A percentile compares a stretch with the other conserved stretches of the same genome.
These are phyloP conservation scores for Populus euphratica DNA, from an alignment of 345 rosid species.

Conservation along the genomic window DNA sequence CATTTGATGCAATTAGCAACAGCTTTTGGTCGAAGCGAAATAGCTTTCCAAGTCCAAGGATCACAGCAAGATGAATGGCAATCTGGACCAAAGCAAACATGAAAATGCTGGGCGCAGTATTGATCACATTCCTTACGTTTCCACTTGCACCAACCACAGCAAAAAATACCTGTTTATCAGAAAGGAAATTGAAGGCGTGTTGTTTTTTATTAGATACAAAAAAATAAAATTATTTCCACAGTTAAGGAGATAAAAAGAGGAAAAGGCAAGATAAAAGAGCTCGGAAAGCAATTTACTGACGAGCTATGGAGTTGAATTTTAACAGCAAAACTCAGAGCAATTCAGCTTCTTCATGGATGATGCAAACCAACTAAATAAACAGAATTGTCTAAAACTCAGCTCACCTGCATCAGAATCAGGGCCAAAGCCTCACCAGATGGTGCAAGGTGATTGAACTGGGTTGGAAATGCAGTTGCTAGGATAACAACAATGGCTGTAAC, in stretches of 20 bases:
- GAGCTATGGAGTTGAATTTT: too few relatives aligned
- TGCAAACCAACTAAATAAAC: background rate
- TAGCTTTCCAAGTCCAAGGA: conserved; percentile 76
- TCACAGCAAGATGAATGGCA: conserved; percentile 60
- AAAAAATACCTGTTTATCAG: conserved; percentile 61
- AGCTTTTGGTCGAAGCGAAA: conserved; percentile 58
- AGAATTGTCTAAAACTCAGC: conserved; percentile 12
- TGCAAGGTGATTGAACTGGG: conserved; percentile 66
- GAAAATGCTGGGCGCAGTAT: conserved; percentile 86
- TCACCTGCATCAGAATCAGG: conserved; percentile 85
- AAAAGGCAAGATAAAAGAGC: background rate
- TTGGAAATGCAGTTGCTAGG: conserved; percentile 69
- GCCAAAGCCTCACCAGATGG: conserved; percentile 91
- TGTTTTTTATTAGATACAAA: background rate
- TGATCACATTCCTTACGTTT: conserved; percentile 71
- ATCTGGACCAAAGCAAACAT: conserved; percentile 74
- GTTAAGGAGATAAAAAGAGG: background rate
- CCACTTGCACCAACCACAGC: conserved; percentile 86
- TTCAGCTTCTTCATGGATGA: conserved; percentile 11
- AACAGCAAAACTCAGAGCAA: background rate
- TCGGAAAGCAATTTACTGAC: too few relatives aligned
- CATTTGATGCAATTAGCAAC: conserved; percentile 86
- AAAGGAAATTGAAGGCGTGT: background rate
- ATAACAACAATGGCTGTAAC: conserved; percentile 76
- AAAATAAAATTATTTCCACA: background rate